These are phyloP conservation scores for Paraglomus occultum DNA, from an alignment of 192 early-diverging fungal genomes.

Conservation along the genomic window DNA sequence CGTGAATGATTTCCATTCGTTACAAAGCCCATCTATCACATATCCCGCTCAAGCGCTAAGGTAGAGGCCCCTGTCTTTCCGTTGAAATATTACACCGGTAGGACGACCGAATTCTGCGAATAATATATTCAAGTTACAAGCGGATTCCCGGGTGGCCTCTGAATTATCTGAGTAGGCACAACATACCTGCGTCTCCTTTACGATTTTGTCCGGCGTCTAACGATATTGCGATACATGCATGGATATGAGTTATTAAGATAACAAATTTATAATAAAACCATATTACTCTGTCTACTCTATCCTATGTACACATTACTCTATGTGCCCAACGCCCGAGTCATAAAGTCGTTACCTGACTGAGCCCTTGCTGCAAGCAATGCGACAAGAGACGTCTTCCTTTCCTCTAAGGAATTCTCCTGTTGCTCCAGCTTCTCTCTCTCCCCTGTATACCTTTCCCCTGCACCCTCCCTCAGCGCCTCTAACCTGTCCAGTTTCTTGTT, in stretches of 20 bases:
- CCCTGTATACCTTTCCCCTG: not conserved
- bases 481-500: not conserved
- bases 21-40: not conserved
- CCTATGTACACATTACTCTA: too few species aligned
- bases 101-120: too few species aligned
- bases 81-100: not conserved
- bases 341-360: too few species aligned
- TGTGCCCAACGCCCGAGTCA: too few species aligned
- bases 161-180: too few species aligned
- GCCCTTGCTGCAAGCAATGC: conserved; percentile 1
- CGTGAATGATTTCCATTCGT: not conserved
- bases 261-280: not conserved
- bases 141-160: too few species aligned
- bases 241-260: too few species aligned
- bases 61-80: not conserved
- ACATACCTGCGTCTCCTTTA: too few species aligned
- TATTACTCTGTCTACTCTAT: conserved; percentile 15
- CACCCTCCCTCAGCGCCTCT: not conserved
- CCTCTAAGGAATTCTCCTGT: not conserved
- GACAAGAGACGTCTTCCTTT: conserved; percentile 8
- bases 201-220: too few species aligned
- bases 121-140: too few species aligned
- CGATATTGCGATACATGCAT: not conserved
- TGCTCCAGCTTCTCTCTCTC: not conserved
- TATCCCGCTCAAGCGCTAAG: not conserved